Evolutionary conservation across 352 stramenopile genomes (phyloP), one percentile per base, ranked within the genome.

Genomic region (Phytopythium ostracodes): DNA sequence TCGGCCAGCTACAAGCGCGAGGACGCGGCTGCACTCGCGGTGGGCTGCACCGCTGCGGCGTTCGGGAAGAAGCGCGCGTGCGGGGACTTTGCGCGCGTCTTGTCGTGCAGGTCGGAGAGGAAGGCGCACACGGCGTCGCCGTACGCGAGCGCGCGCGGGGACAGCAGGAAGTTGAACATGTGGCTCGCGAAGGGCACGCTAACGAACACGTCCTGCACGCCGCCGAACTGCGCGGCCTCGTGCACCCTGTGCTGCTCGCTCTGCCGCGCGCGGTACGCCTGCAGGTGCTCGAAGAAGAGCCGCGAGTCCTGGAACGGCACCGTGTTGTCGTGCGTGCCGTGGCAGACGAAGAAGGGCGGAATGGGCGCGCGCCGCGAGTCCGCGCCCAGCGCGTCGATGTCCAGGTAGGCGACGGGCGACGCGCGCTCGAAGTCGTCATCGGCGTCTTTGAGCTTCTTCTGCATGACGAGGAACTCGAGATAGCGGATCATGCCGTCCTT

Each of bases 91-190:
- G 72, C 58, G 60, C 70, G 75, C 18, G 72, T 79, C 56, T 83
- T 83, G 25, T 71, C 50, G 36, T 82, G 78, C 14, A 84, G 61
- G 31, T 87, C 75, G n/a, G 76, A 64, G 18, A 89, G 75, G 52
- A 88, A 89, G 4, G 64, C 72, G 29, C 72, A 81, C 6, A 87
- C 76, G 15, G 80, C 78, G 44, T 89, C 76, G 11, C 66, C 63
- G 61, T 83, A 75, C 9, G 78, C 80, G 17, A 88, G 63, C 12
- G 78, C 65, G 53, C 80, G 72, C 22, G 79, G 80, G 24, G 80
- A 88, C 11, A 82, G 31, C 31, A 88, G 31, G 56, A 78, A 80
- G 52, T 88, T 87, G 59, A 89, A 89, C 66, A 80, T 81, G 71
- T 89, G 80, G 31, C 75, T 74, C 12, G 78, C 73, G 25, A 68